phyloP scores from a whole-genome alignment of 441 rosid species.

The Biscutella laevigata region DNA sequence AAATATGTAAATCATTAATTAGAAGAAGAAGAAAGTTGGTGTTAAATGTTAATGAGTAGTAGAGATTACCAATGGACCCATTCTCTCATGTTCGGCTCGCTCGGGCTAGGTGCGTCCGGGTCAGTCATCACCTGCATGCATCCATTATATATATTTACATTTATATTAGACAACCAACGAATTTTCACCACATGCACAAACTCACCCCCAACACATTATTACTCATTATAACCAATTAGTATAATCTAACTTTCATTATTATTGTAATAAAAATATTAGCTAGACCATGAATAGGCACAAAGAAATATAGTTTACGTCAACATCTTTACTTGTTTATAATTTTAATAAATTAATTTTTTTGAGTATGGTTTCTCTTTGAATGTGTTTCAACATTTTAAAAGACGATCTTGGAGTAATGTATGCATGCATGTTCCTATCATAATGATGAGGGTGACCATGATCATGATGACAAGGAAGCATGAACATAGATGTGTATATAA shows the following conservation, averaged over 20 bases:
- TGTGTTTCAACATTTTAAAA: neutral
- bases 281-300: neutral
- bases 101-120: constrained; percentile 95
- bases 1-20: no score
- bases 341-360: no score
- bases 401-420: neutral
- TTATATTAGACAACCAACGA: neutral
- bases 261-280: neutral
- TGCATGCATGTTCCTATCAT: constrained; percentile 15
- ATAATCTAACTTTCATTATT: neutral
- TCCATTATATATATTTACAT: neutral
- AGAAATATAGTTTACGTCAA: neutral
- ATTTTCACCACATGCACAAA: neutral
- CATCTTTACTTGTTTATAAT: neutral
- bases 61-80: constrained; percentile 73
- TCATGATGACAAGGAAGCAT: neutral
- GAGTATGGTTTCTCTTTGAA: neutral
- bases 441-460: neutral
- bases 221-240: no score
- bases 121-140: constrained; percentile 59
- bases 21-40: no score
- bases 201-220: neutral
- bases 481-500: neutral
- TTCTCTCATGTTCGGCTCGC: constrained; percentile 79
- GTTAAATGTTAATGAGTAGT: no score